Evolutionary conservation across 2,329 filamentous ascomycete genomes (phyloP).

Genomic region (Cladophialophora chaetospira): DNA sequence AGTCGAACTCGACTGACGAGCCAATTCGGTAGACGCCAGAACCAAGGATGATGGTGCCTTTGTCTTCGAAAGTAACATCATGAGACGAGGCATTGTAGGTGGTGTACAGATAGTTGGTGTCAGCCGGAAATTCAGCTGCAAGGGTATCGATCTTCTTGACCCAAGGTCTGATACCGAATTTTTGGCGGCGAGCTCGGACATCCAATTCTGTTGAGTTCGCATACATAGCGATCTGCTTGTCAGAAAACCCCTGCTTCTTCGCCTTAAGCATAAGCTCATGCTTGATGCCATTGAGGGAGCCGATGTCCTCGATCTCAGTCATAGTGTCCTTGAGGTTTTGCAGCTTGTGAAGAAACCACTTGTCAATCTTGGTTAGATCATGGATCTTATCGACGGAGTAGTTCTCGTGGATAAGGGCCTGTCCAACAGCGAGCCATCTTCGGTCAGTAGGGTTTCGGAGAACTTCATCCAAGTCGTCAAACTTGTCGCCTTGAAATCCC

Average conservation of each 20-base stretch:
- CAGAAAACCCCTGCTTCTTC: slow-evolving; percentile 97
- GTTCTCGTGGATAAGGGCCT: slow-evolving; percentile 95
- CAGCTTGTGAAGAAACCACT: slow-evolving; percentile 98
- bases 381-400: slow-evolving; percentile 92
- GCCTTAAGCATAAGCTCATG: slow-evolving; percentile 86
- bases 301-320: slow-evolving; percentile 79
- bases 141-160: slow-evolving; percentile 99
- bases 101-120: slow-evolving; percentile 95
- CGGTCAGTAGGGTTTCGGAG: slow-evolving; percentile 93
- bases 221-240: slow-evolving; percentile 87
- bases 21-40: slow-evolving; percentile 97
- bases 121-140: slow-evolving; percentile 91
- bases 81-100: slow-evolving; percentile 96
- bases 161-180: slow-evolving; percentile 88
- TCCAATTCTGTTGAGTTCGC: slow-evolving; percentile 86
- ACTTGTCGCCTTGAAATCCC: slow-evolving; percentile 93
- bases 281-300: slow-evolving; percentile 79
- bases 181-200: slow-evolving; percentile 79
- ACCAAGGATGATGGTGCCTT: slow-evolving; percentile 84
- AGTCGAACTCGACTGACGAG: slow-evolving; percentile 97
- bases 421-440: slow-evolving; percentile 94
- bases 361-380: slow-evolving; percentile 96
- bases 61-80: slow-evolving; percentile 91
- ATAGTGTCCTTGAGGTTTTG: slow-evolving; percentile 95
- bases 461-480: slow-evolving; percentile 87